phyloP scores from a whole-genome alignment of 306 rosid genomes.

The Gillenia trifoliata region DNA sequence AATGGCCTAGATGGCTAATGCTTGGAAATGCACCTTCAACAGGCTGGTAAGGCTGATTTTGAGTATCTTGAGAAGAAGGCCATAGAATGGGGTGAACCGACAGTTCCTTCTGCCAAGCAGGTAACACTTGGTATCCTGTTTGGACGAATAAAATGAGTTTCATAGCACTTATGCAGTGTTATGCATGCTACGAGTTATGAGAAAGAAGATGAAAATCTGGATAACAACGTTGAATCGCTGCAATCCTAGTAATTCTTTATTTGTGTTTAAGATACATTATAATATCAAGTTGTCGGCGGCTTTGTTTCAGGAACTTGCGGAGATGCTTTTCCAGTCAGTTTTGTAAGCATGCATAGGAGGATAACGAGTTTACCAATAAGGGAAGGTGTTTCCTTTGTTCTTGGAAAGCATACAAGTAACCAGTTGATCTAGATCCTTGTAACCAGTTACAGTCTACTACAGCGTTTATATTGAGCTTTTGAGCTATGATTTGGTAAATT shows the following conservation, averaged over 20 bases:
- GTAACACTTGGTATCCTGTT: slow-evolving; percentile 27
- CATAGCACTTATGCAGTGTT: background rate
- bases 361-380: background rate
- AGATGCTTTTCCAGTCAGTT: slow-evolving; percentile 80
- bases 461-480: background rate
- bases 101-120: slow-evolving; percentile 93
- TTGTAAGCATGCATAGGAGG: slow-evolving; percentile 32
- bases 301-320: slow-evolving; percentile 88
- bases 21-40: slow-evolving; percentile 20
- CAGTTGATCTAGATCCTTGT: background rate
- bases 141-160: background rate
- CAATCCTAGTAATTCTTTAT: background rate
- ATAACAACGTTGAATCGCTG: background rate
- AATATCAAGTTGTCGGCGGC: background rate
- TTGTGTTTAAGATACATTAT: slow-evolving; percentile 2
- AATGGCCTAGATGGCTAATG: slow-evolving; percentile 18
- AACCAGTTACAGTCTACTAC: background rate
- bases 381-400: background rate
- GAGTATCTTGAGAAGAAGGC: slow-evolving; percentile 80
- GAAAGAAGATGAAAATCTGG: background rate
- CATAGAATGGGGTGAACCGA: slow-evolving; percentile 85
- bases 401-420: background rate
- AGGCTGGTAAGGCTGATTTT: slow-evolving; percentile 95
- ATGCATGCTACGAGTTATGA: background rate
- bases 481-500: background rate